A percentile compares a stretch with the other conserved stretches of the same genome.
These are phyloP conservation scores for Myochromella boudieri DNA, from an alignment of 768 basidiomycete genomes.

Conservation along the genomic window DNA sequence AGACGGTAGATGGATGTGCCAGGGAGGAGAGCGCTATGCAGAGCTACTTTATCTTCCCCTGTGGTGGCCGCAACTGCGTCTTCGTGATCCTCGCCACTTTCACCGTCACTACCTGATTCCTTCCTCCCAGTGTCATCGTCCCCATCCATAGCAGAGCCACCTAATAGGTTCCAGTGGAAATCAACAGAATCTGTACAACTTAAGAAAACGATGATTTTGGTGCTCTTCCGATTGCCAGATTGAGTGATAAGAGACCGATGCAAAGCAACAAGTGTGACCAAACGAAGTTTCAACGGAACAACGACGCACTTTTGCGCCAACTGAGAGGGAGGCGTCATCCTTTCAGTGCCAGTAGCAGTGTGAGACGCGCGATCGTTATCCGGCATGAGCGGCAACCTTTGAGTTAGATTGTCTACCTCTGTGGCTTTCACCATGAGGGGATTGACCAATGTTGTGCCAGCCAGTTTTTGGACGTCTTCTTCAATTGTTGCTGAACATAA, in stretches of 20 bases:
- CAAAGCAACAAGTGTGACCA: slow-evolving; percentile 87
- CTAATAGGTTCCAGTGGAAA: slow-evolving; percentile 89
- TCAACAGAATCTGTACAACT: slow-evolving; percentile 98
- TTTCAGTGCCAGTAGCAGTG: slow-evolving; percentile 35
- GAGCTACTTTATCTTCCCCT: slow-evolving; percentile 48
- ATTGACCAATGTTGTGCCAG: slow-evolving; percentile 74
- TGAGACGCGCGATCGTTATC: slow-evolving; percentile 17
- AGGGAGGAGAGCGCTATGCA: slow-evolving; percentile 76
- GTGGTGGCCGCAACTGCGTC: slow-evolving; percentile 20
- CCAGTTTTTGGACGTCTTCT: slow-evolving; percentile 92
- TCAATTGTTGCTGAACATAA: slow-evolving; percentile 97
- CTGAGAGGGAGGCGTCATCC: slow-evolving; percentile 93
- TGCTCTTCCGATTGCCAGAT: slow-evolving; percentile 47
- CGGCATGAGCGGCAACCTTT: slow-evolving; percentile 9
- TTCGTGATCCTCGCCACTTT: slow-evolving; percentile 25
- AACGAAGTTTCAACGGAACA: slow-evolving; percentile 89
- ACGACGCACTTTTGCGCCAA: slow-evolving; percentile 88
- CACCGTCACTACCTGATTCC: slow-evolving; percentile 22
- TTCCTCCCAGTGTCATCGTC: slow-evolving; percentile 24
- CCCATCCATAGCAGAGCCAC: slow-evolving; percentile 65
- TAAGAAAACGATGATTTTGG: slow-evolving; percentile 91
- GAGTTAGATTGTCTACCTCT: slow-evolving; percentile 44
- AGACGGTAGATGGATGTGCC: slow-evolving; percentile 81
- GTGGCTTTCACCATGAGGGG: slow-evolving; percentile 85
- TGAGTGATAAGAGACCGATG: slow-evolving; percentile 78